Evolutionary conservation across 2,329 filamentous ascomycete species (phyloP).

Genomic region (Cadophora malorum): DNA sequence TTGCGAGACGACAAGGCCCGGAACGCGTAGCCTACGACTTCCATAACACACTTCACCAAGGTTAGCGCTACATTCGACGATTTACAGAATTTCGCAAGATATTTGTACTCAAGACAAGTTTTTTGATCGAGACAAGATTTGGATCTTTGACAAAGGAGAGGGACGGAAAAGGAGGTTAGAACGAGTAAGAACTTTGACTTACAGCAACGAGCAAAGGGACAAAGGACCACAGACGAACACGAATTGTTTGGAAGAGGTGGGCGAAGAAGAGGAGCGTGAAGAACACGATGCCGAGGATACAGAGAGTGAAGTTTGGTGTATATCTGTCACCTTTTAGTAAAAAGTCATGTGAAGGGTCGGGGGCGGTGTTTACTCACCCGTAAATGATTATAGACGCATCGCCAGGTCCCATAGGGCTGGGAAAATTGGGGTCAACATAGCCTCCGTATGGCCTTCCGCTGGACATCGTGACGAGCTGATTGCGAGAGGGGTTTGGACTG

Average conservation of each 20-base stretch:
- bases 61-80: neutral
- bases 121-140: neutral
- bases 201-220: slow-evolving; percentile 50
- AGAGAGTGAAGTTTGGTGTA: slow-evolving; percentile 20
- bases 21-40: slow-evolving; percentile 57
- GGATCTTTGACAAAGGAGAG: neutral
- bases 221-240: slow-evolving; percentile 55
- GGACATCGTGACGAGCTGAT: neutral
- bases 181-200: neutral
- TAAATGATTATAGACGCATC: slow-evolving; percentile 30
- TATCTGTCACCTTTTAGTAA: slow-evolving; percentile 13
- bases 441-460: slow-evolving; percentile 7
- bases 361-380: slow-evolving; percentile 8
- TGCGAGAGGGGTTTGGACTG: too few species aligned
- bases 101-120: neutral
- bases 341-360: neutral
- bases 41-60: slow-evolving; percentile 34
- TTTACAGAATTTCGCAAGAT: neutral
- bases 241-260: slow-evolving; percentile 37
- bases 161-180: too few species aligned
- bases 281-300: slow-evolving; percentile 19
- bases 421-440: slow-evolving; percentile 25
- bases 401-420: slow-evolving; percentile 17
- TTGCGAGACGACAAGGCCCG: slow-evolving; percentile 55
- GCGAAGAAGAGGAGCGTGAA: slow-evolving; percentile 51